Percentiles rank a stretch among this genome's conserved stretches.
Evolutionary conservation across 2,329 filamentous ascomycete genomes (phyloP).

Genomic region (Calcarisporium arbuscula): DNA sequence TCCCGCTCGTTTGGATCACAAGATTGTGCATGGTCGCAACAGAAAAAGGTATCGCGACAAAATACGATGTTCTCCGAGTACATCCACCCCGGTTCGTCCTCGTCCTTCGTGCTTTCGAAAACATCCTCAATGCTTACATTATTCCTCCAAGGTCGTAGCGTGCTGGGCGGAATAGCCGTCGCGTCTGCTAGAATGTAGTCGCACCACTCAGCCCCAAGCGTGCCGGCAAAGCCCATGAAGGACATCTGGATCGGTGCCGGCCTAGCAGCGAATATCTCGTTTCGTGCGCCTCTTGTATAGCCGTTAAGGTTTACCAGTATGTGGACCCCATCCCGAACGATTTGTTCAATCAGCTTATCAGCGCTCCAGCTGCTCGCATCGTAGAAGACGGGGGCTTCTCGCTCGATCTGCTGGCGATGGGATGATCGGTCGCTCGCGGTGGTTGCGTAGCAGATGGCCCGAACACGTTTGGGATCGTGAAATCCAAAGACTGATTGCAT

Average conservation of each 20-base stretch:
- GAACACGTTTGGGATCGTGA: slow-evolving; percentile 66
- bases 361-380: slow-evolving; percentile 84
- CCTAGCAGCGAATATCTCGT: slow-evolving; percentile 92
- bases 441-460: slow-evolving; percentile 92
- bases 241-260: slow-evolving; percentile 98
- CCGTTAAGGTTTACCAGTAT: slow-evolving; percentile 97
- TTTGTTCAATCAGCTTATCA: slow-evolving; percentile 78
- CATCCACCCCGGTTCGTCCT: slow-evolving; percentile 73
- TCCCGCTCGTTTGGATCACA: slow-evolving; percentile 63
- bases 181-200: slow-evolving; percentile 92
- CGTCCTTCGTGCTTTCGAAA: slow-evolving; percentile 58
- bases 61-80: slow-evolving; percentile 97
- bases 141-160: slow-evolving; percentile 70
- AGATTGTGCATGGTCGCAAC: slow-evolving; percentile 92
- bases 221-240: slow-evolving; percentile 98
- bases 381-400: slow-evolving; percentile 82
- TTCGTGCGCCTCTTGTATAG: slow-evolving; percentile 92
- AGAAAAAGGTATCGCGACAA: slow-evolving; percentile 93
- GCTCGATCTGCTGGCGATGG: slow-evolving; percentile 88
- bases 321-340: slow-evolving; percentile 81
- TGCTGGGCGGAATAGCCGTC: slow-evolving; percentile 76
- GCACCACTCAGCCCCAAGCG: slow-evolving; percentile 94
- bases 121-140: slow-evolving; percentile 71
- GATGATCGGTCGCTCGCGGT: slow-evolving; percentile 83
- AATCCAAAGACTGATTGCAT: slow-evolving; percentile 99